Evolutionary conservation across 2,329 filamentous ascomycete genomes (phyloP).

Genomic region (Cytospora piceae): DNA sequence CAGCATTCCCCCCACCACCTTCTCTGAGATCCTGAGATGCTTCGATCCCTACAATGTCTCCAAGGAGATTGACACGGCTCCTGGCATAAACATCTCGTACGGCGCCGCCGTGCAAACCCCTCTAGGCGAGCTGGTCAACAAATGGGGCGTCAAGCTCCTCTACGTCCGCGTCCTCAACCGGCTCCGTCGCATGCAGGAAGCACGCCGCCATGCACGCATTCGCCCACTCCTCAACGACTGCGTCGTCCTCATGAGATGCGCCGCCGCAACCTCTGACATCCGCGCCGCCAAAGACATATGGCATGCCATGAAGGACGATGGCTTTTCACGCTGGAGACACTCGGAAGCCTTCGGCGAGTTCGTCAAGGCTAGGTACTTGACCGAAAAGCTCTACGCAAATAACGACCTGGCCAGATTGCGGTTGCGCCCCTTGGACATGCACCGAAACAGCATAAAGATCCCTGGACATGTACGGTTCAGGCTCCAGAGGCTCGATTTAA

Average conservation of each 20-base stretch:
- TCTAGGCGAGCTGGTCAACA: constrained; percentile 44
- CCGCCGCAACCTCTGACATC: constrained; percentile 49
- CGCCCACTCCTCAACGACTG: constrained; percentile 47
- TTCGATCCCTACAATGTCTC: constrained; percentile 62
- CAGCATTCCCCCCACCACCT: constrained; percentile 55
- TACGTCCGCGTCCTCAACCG: constrained; percentile 37
- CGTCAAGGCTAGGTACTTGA: constrained; percentile 51
- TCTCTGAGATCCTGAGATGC: constrained; percentile 65
- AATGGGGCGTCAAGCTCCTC: constrained; percentile 49
- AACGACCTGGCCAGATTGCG: constrained; percentile 48
- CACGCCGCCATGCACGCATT: constrained; percentile 38
- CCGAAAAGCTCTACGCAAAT: constrained; percentile 51
- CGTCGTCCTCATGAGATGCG: constrained; percentile 49
- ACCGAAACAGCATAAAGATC: constrained; percentile 32
- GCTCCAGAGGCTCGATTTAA: constrained; percentile 35
- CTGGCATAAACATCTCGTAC: constrained; percentile 44
- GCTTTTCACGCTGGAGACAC: constrained; percentile 33
- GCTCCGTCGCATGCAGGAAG: constrained; percentile 21
- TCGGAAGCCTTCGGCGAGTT: constrained; percentile 49
- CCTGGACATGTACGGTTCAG: constrained; percentile 26
- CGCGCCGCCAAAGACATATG: constrained; percentile 40
- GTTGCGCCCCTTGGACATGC: constrained; percentile 45
- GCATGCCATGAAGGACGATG: constrained; percentile 29
- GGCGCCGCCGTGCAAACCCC: constrained; percentile 48
- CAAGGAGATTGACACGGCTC: constrained; percentile 52